Evolutionary conservation across 495 filamentous ascomycete species (phyloP).

Genomic region (Lichenothelia convexa): DNA sequence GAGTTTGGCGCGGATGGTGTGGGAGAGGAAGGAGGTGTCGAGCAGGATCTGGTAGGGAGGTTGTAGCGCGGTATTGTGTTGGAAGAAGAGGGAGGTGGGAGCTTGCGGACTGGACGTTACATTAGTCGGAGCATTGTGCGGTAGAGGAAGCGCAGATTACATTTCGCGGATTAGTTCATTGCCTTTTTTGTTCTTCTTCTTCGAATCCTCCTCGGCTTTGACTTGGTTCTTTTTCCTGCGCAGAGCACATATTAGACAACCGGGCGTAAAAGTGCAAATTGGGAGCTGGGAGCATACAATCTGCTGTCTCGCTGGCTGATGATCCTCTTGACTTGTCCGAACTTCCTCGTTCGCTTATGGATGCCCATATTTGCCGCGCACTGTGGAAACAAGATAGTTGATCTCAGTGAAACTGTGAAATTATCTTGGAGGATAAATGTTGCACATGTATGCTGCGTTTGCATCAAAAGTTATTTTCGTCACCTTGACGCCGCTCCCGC

Average conservation of each 20-base stretch:
- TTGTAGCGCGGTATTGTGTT: constrained; percentile 75
- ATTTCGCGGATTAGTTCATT: constrained; percentile 47
- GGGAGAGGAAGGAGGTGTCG: constrained; percentile 88
- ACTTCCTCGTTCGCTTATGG: constrained; percentile 30
- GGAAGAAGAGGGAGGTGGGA: constrained; percentile 83
- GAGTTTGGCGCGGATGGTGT: constrained; percentile 79
- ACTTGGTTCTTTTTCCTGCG: constrained; percentile 34
- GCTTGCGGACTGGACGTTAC: too few relatives aligned
- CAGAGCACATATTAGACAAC: too few relatives aligned
- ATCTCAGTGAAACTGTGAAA: too few relatives aligned
- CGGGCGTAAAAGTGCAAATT: too few relatives aligned
- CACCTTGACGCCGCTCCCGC: too few relatives aligned
- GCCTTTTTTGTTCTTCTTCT: constrained; percentile 34
- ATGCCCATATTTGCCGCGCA: too few relatives aligned
- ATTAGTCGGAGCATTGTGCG: constrained; percentile 84
- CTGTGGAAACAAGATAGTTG: too few relatives aligned
- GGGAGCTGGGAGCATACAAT: too few relatives aligned
- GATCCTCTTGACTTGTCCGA: constrained; percentile 29
- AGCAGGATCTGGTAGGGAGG: constrained; percentile 72
- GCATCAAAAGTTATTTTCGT: too few relatives aligned
- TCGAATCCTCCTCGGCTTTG: constrained; percentile 29
- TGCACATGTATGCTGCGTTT: too few relatives aligned
- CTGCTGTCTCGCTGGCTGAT: constrained; percentile 33
- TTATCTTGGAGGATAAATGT: too few relatives aligned
- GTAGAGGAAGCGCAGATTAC: constrained; percentile 66